These are phyloP conservation scores for Penicillium hesseltinei DNA, from an alignment of 2,329 filamentous ascomycete genomes.

Conservation along the genomic window DNA sequence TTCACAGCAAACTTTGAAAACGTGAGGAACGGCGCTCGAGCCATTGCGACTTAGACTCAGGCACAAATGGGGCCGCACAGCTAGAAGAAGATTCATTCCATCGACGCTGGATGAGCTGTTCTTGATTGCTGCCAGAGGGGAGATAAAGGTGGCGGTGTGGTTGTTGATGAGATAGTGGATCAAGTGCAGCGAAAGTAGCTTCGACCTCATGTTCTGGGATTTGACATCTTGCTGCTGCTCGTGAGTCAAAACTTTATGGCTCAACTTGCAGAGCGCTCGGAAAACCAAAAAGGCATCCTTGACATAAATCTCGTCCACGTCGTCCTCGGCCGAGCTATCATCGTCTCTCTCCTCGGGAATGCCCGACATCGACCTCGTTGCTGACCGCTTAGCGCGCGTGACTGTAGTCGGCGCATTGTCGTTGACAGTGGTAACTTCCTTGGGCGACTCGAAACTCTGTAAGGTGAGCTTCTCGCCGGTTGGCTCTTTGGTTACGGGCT, in stretches of 20 bases:
- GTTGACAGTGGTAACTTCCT: constrained; percentile 64
- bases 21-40: constrained; percentile 83
- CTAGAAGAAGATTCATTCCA: constrained; percentile 86
- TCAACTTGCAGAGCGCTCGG: constrained; percentile 94
- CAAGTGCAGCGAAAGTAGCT: constrained; percentile 89
- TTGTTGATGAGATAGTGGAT: constrained; percentile 96
- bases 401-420: constrained; percentile 68
- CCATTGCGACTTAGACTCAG: constrained; percentile 93
- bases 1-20: constrained; percentile 94
- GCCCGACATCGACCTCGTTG: constrained; percentile 45
- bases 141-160: constrained; percentile 85
- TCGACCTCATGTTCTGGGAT: constrained; percentile 95
- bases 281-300: constrained; percentile 97
- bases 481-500: constrained; percentile 53
- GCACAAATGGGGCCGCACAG: constrained; percentile 95
- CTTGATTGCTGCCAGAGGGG: constrained; percentile 85
- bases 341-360: constrained; percentile 39
- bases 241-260: constrained; percentile 82
- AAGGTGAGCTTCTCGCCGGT: constrained; percentile 60
- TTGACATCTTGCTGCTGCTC: constrained; percentile 92
- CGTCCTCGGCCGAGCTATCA: constrained; percentile 52
- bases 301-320: constrained; percentile 94
- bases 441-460: constrained; percentile 67
- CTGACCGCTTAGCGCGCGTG: constrained; percentile 55
- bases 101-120: constrained; percentile 82